A percentile compares a stretch with the other conserved stretches of the same genome.
These are phyloP conservation scores for Tetragonia tetragonoides DNA, from an alignment of 148 eudicot genomes.

Conservation along the genomic window DNA sequence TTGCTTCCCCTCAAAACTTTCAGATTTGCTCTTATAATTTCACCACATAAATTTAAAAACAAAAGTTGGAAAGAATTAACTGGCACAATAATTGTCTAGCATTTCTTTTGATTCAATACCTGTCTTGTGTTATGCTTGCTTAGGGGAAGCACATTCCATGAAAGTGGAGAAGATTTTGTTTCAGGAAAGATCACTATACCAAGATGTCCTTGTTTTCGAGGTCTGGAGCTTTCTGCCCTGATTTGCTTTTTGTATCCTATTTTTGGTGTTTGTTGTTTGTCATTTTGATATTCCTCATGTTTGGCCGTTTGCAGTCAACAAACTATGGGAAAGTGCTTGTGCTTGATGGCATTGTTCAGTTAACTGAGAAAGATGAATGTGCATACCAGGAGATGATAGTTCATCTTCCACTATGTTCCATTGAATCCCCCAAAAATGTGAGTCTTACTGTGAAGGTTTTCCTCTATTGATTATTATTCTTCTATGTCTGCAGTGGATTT, in stretches of 20 bases:
- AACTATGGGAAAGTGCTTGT: slow-evolving; percentile 86
- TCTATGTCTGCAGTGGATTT: background rate
- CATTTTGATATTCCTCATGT: background rate
- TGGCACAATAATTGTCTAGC: background rate
- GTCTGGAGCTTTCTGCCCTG: slow-evolving; percentile 31
- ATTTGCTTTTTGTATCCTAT: background rate
- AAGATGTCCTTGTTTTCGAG: slow-evolving; percentile 93
- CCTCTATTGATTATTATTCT: background rate
- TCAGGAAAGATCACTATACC: slow-evolving; percentile 68
- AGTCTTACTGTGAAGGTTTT: background rate
- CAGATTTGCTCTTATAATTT: background rate
- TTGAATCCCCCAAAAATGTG: slow-evolving; percentile 76
- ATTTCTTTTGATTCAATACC: background rate
- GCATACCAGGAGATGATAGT: slow-evolving; percentile 97
- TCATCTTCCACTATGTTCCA: slow-evolving; percentile 96
- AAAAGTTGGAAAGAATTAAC: background rate
- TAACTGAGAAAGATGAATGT: slow-evolving; percentile 93
- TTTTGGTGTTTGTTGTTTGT: background rate
- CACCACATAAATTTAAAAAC: background rate
- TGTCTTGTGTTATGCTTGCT: slow-evolving; percentile 1
- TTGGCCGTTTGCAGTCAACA: slow-evolving; percentile 55
- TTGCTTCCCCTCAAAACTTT: background rate
- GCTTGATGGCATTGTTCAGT: slow-evolving; percentile 90
- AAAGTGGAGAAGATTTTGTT: slow-evolving; percentile 73
- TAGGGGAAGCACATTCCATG: slow-evolving; percentile 93